Evolutionary conservation across 768 basidiomycete genomes (phyloP), one percentile per base, ranked within the genome.

Genomic region (Tricholoma hemisulphureum): DNA sequence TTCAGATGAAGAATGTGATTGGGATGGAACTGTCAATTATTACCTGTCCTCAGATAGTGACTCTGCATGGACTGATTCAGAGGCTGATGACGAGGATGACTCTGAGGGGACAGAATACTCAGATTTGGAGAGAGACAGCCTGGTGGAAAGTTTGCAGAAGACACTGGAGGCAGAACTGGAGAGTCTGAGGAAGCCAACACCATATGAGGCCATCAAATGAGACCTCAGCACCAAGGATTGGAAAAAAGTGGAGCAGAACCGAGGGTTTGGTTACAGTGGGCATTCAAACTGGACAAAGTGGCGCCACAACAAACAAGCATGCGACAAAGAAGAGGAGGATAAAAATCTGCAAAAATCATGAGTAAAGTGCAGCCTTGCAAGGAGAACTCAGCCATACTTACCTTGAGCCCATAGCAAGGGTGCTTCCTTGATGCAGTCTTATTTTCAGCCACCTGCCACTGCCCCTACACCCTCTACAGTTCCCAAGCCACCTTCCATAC

Each of bases 211-310:
- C 18, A 45, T 45, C 9, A 45, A 45, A 9, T 14, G 23, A 45
- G 23, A 14, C 6, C 5, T 45, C 23, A 6, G 6, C 9, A 26
- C 26, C 21, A 58, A 16, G 31, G 51, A 59, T 21, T 61, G 60
- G 60, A 55, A 56, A 24, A 58, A 18, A 34, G 46, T 56, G 11
- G 61, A 61, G 54, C 13, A 34, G 41, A 63, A 57, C 39, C 34
- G 56, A 37, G 32, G 35, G 4, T 55, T 63, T 8, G 61, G 60
- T 23, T 63, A 63, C 51, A 63, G 48, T 53, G 52, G 55, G 21
- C 46, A 61, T 31, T 63, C 43, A 24, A 41, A 26, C n/a, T 21
- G 32, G 37, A 61, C 56, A 32, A 31, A 48, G 37, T 29, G 60
- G 24, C 34, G 31, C 9, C n/a, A 51, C 7, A 31, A 37, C 31